These are phyloP conservation scores for Cunninghamia lanceolata DNA, from an alignment of 75 land plant species.

Conservation along the genomic window DNA sequence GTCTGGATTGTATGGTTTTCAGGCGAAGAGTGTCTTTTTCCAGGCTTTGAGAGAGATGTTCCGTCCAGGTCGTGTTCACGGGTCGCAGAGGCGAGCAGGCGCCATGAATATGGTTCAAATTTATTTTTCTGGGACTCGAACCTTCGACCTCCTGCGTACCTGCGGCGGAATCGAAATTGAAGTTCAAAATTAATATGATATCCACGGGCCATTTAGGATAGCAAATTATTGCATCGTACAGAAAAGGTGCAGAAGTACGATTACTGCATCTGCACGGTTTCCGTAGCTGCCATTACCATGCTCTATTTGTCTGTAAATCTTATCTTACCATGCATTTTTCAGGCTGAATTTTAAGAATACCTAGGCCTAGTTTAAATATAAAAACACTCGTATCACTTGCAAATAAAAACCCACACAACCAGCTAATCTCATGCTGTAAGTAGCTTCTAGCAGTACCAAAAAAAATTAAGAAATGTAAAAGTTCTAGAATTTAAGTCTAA, in stretches of 20 bases:
- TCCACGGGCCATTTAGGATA: neutral
- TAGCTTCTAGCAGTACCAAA: neutral
- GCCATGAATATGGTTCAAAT: neutral
- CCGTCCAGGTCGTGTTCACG: neutral
- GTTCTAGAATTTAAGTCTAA: neutral
- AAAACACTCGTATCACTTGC: too few species aligned
- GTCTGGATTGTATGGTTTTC: neutral
- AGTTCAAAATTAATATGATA: neutral
- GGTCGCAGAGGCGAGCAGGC: slow-evolving; percentile 6
- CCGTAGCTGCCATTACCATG: too few species aligned
- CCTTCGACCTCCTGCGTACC: neutral
- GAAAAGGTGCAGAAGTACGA: too few species aligned
- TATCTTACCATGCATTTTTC: too few species aligned
- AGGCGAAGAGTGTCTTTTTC: neutral
- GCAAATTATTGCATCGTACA: neutral
- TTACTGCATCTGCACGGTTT: neutral
- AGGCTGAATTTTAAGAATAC: too few species aligned
- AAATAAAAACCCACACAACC: too few species aligned
- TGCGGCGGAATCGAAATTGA: neutral
- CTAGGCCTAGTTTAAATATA: too few species aligned
- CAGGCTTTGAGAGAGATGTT: neutral
- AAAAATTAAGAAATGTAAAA: neutral
- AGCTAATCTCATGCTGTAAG: neutral
- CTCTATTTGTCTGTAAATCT: too few species aligned
- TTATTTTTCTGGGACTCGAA: neutral